Evolutionary conservation across 306 rosid species (phyloP).

Genomic region (Prunus armeniaca): DNA sequence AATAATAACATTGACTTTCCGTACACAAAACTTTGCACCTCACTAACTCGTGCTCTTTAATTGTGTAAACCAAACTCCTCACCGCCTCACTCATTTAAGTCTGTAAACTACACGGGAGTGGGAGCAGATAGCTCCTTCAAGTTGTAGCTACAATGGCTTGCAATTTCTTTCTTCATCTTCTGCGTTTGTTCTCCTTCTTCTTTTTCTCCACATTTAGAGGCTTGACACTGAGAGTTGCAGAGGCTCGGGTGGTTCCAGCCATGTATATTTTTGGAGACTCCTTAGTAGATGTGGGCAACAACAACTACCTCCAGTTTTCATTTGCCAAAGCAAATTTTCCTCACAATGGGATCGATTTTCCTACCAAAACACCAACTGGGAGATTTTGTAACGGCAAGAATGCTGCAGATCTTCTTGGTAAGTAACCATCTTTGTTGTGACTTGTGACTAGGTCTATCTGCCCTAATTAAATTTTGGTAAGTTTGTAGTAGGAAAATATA

Average conservation of each 20-base stretch:
- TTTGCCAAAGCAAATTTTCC: conserved; percentile 50
- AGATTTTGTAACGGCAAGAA: conserved; percentile 78
- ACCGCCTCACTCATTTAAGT: not conserved
- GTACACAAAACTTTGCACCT: not conserved
- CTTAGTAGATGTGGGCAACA: conserved; percentile 46
- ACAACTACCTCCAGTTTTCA: conserved; percentile 34
- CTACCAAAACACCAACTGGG: conserved; percentile 50
- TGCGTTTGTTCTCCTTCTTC: not conserved
- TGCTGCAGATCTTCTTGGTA: conserved; percentile 71
- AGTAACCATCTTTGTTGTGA: not conserved
- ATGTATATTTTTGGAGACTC: conserved; percentile 45
- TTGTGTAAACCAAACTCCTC: not conserved
- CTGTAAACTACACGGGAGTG: too few relatives aligned
- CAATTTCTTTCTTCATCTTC: not conserved
- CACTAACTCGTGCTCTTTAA: not conserved
- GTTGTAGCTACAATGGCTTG: not conserved
- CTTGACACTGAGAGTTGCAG: not conserved
- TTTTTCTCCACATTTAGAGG: not conserved
- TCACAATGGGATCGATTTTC: conserved; percentile 66
- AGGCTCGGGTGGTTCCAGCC: conserved; percentile 28
- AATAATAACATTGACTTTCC: not conserved
- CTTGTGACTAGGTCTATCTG: not conserved
- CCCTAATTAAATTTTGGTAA: too few relatives aligned
- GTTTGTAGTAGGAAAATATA: not conserved
- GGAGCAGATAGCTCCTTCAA: not conserved